Conservation (phyloP, 352 stramenopile genomes). For the Blastocystis sp. region DNA sequence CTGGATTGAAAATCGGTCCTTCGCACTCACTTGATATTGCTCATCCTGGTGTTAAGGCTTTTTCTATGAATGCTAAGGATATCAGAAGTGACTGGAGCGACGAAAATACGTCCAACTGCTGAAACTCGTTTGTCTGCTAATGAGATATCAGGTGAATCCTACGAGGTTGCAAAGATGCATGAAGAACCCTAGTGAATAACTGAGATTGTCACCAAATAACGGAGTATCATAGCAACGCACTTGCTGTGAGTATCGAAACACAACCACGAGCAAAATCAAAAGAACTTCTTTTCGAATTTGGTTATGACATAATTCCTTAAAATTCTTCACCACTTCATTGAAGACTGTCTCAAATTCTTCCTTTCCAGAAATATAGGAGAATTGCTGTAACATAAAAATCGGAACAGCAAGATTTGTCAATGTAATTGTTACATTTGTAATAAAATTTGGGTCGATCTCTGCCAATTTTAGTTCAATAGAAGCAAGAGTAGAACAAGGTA, state of each 20-base stretch:
- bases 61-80: background rate
- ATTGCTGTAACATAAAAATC: background rate
- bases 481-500: background rate
- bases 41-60: slow-evolving; percentile 25
- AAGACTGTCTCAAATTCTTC: background rate
- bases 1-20: background rate
- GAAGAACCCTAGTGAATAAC: background rate
- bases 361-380: background rate
- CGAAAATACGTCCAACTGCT: background rate
- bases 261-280: background rate
- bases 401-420: background rate
- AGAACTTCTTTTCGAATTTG: background rate
- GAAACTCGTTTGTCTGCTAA: background rate
- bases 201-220: background rate
- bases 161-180: slow-evolving; percentile 4
- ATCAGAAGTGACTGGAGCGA: background rate
- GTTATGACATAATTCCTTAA: background rate
- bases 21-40: background rate
- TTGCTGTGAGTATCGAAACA: background rate
- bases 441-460: background rate
- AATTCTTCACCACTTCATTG: background rate
- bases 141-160: background rate
- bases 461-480: background rate
- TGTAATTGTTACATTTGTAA: background rate
- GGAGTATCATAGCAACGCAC: background rate